Base-by-base conservation (phyloP, 768 basidiomycete genomes). In the Mycena filopes region DNA sequence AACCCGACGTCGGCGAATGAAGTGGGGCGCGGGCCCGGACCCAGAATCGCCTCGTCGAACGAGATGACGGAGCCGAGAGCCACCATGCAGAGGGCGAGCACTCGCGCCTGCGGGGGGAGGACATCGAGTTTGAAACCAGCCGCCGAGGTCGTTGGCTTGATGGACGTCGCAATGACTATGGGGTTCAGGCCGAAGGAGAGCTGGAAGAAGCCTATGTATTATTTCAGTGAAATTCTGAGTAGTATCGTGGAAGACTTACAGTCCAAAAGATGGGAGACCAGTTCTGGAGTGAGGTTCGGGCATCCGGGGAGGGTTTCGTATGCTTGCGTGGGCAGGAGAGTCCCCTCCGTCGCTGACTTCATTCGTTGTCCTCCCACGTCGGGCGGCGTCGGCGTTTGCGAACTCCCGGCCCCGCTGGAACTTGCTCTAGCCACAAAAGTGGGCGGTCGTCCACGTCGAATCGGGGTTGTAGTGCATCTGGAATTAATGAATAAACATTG, bases 51-150 rank as follows among this genome's bases (percentile, higher is more conserved):
- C 20, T 46, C 51, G 25, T 66, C 26, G 42, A 66, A 60, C 9
- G 63, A 65, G 16, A 59, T 36, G 18, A 59, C 56, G 1, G 63
- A 50, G 0, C 49, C 12, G 4, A 42, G 10, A 0, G 63, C 55
- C 20, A 65, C 54, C n/a, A 65, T 64, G 43, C 56, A 59, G 4
- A 65, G 29, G 1, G 56, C 56, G 15, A 65, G 56, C 1, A 65
- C 63, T 2, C 57, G 49, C n/a, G 31, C 28, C 48, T 46, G 21
- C 4, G 55, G 63, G 0, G 55, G 49, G 25, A 65, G 49, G 12
- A 53, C 56, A 11, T n/a, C 15, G 36, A 59, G 21, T 9, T 26
- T 20, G 26, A 47, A 59, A 4, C 46, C 33, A 6, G 26, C 38
- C 0, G 16, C 21, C 3, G 8, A 21, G 16, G 48, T 25, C 5